A percentile compares a stretch with the other conserved stretches of the same genome.
Evolutionary conservation across 2,329 filamentous ascomycete species (phyloP).

Genomic region (Tolypocladium guangdongense): DNA sequence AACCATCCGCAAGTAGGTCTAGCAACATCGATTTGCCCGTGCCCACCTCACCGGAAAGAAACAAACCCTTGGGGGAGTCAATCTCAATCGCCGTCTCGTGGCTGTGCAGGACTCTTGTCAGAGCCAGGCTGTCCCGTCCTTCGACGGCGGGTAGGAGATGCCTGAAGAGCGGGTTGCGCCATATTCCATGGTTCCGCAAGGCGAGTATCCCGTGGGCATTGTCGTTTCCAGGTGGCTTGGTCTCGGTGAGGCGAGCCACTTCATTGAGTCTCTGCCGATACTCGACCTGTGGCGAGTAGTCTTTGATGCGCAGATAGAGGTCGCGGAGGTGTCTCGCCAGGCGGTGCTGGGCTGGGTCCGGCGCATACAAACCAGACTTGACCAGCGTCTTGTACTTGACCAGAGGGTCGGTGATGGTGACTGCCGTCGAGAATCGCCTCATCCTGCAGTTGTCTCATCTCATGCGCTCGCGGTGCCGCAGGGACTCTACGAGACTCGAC

Average conservation of each 20-base stretch:
- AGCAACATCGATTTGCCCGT: conserved; percentile 81
- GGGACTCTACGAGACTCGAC: not conserved
- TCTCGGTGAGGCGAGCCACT: conserved; percentile 37
- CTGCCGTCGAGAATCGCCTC: conserved; percentile 32
- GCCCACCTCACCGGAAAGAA: conserved; percentile 72
- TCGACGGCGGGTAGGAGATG: conserved; percentile 47
- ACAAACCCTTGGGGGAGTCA: conserved; percentile 61
- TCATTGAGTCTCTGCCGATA: conserved; percentile 56
- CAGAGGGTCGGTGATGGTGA: conserved; percentile 60
- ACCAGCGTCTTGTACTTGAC: conserved; percentile 66
- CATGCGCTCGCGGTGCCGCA: not conserved
- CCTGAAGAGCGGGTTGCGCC: conserved; percentile 46
- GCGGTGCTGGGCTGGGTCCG: conserved; percentile 62
- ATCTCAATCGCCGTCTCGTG: conserved; percentile 62
- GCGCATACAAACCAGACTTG: conserved; percentile 52
- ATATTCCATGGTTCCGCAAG: conserved; percentile 41
- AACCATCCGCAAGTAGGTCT: conserved; percentile 66
- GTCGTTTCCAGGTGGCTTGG: conserved; percentile 15
- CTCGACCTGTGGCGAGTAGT: conserved; percentile 63
- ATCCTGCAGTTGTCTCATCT: conserved; percentile 7
- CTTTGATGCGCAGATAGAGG: conserved; percentile 63
- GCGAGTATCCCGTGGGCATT: conserved; percentile 31
- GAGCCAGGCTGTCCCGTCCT: conserved; percentile 46
- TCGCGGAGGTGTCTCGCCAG: conserved; percentile 68
- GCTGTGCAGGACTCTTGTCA: conserved; percentile 58